Conservation (phyloP, 257 asterid genomes). For the Nicotiana tabacum region DNA sequence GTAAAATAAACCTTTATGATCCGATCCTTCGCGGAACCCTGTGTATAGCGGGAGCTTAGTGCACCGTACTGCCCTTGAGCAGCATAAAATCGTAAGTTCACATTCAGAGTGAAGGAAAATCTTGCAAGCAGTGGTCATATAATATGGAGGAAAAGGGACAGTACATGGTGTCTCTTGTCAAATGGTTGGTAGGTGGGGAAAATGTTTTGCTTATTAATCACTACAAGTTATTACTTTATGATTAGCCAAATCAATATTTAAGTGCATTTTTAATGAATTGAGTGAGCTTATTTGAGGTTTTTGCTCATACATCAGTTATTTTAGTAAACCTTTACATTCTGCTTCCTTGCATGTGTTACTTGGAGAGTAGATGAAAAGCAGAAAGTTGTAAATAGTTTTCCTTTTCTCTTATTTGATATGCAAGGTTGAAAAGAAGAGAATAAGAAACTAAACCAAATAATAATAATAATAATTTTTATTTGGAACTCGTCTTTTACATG, state of each 20-base stretch:
- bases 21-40: too few species aligned
- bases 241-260: neutral
- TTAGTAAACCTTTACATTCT: too few species aligned
- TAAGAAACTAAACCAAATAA: too few species aligned
- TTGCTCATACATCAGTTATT: neutral
- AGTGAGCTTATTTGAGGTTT: neutral
- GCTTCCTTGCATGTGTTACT: too few species aligned
- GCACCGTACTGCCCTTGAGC: neutral
- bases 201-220: neutral
- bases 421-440: too few species aligned
- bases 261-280: neutral
- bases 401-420: too few species aligned
- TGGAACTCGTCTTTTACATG: too few species aligned
- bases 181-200: neutral
- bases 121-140: neutral
- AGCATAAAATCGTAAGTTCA: too few species aligned
- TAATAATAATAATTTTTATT: too few species aligned
- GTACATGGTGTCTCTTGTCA: neutral
- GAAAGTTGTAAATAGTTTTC: too few species aligned
- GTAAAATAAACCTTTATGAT: rapidly evolving
- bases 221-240: neutral
- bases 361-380: too few species aligned
- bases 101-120: neutral
- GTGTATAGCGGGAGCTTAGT: too few species aligned
- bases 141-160: neutral